Evolutionary conservation across 331 rosid species (phyloP).

Genomic region (Phaseolus coccineus): DNA sequence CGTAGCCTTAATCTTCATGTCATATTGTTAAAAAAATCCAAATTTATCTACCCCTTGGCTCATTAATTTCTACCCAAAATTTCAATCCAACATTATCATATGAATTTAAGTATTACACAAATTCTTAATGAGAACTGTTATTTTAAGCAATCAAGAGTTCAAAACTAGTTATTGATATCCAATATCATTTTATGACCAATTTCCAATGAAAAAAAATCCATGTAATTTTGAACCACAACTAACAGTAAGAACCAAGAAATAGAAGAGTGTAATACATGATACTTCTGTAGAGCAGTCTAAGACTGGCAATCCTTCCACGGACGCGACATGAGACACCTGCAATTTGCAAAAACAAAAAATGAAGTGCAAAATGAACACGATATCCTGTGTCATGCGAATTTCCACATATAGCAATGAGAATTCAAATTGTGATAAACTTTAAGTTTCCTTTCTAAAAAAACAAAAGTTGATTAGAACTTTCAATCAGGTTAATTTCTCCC

Average conservation of each 20-base stretch:
- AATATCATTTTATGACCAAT: background rate
- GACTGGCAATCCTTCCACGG: slow-evolving; percentile 76
- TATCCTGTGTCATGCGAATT: slow-evolving; percentile 28
- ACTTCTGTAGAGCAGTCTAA: slow-evolving; percentile 77
- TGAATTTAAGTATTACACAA: slow-evolving; percentile 29
- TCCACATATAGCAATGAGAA: slow-evolving; percentile 16
- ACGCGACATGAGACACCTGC: slow-evolving; percentile 83
- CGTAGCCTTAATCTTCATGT: slow-evolving; percentile 25
- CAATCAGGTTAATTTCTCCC: slow-evolving; percentile 32
- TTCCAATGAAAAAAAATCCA: slow-evolving; percentile 23
- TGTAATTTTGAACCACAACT: slow-evolving; percentile 25
- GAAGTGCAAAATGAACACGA: slow-evolving; percentile 20
- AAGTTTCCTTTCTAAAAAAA: slow-evolving; percentile 1
- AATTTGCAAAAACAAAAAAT: slow-evolving; percentile 37
- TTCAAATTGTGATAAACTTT: slow-evolving; percentile 8
- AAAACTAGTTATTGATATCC: background rate
- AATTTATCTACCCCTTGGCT: slow-evolving; percentile 11
- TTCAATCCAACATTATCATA: slow-evolving; percentile 18
- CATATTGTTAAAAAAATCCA: background rate
- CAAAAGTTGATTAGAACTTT: slow-evolving; percentile 16
- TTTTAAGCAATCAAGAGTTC: slow-evolving; percentile 18
- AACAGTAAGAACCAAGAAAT: slow-evolving; percentile 27
- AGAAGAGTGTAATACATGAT: slow-evolving; percentile 68
- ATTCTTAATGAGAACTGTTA: background rate
- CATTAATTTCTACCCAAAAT: background rate